Conservation (phyloP, 225 moss, liverwort and hornwort species). For the Sphagnum tenellum region DNA sequence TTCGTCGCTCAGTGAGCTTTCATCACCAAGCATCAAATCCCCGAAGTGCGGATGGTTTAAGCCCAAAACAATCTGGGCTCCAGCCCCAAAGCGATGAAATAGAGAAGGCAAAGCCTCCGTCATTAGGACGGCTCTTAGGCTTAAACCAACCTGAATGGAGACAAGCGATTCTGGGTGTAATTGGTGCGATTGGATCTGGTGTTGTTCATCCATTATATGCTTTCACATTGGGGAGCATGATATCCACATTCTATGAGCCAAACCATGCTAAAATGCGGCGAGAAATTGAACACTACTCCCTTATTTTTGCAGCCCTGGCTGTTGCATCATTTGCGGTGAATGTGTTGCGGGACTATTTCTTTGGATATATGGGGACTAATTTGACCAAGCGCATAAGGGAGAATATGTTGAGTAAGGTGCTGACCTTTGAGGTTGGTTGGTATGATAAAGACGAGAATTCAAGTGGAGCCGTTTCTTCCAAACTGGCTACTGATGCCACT, state of each 20-base stretch:
- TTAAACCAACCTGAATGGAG: slow-evolving; percentile 57
- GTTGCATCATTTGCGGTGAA: slow-evolving; percentile 16
- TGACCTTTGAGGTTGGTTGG: slow-evolving; percentile 56
- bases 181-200: slow-evolving; percentile 37
- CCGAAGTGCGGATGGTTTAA: not conserved
- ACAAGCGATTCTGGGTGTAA: slow-evolving; percentile 22
- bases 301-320: slow-evolving; percentile 15
- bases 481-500: slow-evolving; percentile 32
- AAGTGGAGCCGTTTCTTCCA: slow-evolving; percentile 35
- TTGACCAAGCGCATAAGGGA: slow-evolving; percentile 44
- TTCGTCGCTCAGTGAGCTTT: slow-evolving; percentile 22
- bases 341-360: slow-evolving; percentile 41
- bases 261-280: slow-evolving; percentile 24
- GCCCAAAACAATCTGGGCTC: slow-evolving; percentile 5
- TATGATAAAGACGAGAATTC: slow-evolving; percentile 48
- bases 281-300: slow-evolving; percentile 18
- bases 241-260: slow-evolving; percentile 23
- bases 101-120: slow-evolving; percentile 19
- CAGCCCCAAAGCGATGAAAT: slow-evolving; percentile 11
- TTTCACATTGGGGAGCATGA: slow-evolving; percentile 34
- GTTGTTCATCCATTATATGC: slow-evolving; percentile 30
- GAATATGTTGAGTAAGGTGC: slow-evolving; percentile 23
- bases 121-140: slow-evolving; percentile 25
- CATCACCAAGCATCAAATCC: slow-evolving; percentile 5
- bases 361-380: slow-evolving; percentile 43